These are phyloP conservation scores for Neurospora africana DNA, from an alignment of 495 filamentous ascomycete genomes.

Conservation along the genomic window DNA sequence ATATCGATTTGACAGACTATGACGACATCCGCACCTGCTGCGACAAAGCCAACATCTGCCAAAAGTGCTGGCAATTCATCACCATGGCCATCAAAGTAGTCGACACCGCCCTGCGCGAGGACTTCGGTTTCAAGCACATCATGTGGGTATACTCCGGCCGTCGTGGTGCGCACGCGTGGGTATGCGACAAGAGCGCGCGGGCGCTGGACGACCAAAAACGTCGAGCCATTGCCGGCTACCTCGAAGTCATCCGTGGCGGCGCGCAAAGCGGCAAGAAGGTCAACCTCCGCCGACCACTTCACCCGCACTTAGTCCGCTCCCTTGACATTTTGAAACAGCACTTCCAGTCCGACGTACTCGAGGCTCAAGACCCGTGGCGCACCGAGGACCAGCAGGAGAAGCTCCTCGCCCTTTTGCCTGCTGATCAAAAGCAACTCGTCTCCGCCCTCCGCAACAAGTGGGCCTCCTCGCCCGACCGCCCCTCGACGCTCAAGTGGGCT, in stretches of 20 bases:
- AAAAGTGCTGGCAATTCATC: constrained; percentile 91
- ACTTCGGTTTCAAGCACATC: constrained; percentile 93
- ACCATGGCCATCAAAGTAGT: constrained; percentile 95
- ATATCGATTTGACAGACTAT: constrained; percentile 98
- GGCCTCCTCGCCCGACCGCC: constrained; percentile 67
- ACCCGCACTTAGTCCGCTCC: constrained; percentile 82
- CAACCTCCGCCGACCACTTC: constrained; percentile 73
- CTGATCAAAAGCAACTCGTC: constrained; percentile 51
- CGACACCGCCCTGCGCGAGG: constrained; percentile 73
- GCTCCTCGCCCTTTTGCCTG: constrained; percentile 65
- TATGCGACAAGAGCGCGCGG: constrained; percentile 84
- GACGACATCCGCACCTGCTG: constrained; percentile 95
- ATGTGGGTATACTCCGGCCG: constrained; percentile 97
- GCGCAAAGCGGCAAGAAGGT: constrained; percentile 79
- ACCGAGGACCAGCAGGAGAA: constrained; percentile 54
- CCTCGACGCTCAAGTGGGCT: constrained; percentile 73
- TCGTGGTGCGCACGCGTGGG: constrained; percentile 94
- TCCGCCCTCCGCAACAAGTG: constrained; percentile 79
- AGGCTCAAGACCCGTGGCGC: constrained; percentile 77
- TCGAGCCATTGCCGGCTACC: constrained; percentile 72
- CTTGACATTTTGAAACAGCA: constrained; percentile 66
- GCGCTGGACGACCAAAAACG: constrained; percentile 73
- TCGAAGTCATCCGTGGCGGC: constrained; percentile 77
- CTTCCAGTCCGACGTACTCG: constrained; percentile 72
- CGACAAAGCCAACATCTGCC: constrained; percentile 82